Evolutionary conservation across 768 basidiomycete genomes (phyloP).

Genomic region (Filobasidium floriforme): DNA sequence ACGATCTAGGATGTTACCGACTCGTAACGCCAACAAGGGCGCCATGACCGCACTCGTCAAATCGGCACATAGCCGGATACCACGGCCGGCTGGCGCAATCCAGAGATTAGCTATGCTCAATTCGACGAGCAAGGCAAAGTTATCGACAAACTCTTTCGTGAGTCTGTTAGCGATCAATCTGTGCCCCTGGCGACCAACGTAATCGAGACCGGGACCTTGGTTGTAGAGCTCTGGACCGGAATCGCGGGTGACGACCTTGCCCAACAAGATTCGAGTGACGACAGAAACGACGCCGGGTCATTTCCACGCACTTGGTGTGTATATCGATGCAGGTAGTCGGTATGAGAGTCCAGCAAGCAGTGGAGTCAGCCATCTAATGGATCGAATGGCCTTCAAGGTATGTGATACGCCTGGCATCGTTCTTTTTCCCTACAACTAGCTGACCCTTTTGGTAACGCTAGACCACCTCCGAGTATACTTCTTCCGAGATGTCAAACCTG

Average conservation of each 20-base stretch:
- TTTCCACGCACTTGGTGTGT: constrained; percentile 87
- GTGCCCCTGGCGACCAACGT: too few species aligned
- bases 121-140: background rate
- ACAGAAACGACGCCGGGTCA: constrained; percentile 86
- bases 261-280: constrained; percentile 85
- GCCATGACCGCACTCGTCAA: background rate
- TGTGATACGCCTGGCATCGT: constrained; percentile 16
- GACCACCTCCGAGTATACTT: constrained; percentile 66
- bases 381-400: constrained; percentile 96
- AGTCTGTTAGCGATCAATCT: background rate
- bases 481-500: constrained; percentile 68
- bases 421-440: background rate
- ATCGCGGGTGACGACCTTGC: constrained; percentile 61
- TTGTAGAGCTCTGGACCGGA: background rate
- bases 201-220: too few species aligned
- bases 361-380: constrained; percentile 85
- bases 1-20: background rate
- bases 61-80: background rate
- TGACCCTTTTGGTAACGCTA: constrained; percentile 37
- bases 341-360: constrained; percentile 67
- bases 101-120: background rate
- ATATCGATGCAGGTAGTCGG: constrained; percentile 85
- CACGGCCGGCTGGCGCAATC: background rate
- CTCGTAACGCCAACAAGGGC: background rate
- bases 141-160: background rate